A percentile compares a stretch with the other conserved stretches of the same genome.
phyloP scores from a whole-genome alignment of 2,329 filamentous ascomycete species.

The Magnaporthiopsis rhizophila region DNA sequence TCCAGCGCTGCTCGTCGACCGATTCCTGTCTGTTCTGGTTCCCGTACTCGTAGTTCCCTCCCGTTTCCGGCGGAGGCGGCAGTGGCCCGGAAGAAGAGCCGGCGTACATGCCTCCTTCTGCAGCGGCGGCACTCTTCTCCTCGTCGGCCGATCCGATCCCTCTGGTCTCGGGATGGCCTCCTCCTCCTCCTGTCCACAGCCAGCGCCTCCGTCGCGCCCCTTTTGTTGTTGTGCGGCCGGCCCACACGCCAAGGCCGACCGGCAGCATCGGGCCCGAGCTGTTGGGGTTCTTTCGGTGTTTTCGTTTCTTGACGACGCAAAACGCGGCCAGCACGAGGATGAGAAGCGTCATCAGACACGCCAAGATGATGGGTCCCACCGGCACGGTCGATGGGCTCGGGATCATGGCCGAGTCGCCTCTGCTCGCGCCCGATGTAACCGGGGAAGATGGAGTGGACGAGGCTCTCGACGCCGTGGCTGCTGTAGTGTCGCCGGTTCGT shows the following conservation, averaged over 20 bases:
- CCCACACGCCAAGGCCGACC: constrained; percentile 6
- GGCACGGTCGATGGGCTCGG: not conserved
- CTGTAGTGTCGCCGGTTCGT: not conserved
- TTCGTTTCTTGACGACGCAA: not conserved
- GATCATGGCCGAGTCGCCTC: not conserved
- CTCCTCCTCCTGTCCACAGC: too few species aligned
- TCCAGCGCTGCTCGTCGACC: constrained; percentile 18
- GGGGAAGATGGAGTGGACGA: not conserved
- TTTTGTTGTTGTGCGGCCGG: not conserved
- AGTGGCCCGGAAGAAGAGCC: too few species aligned
- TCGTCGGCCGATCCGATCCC: not conserved
- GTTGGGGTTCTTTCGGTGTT: not conserved
- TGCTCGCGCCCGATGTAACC: not conserved
- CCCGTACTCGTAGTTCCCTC: constrained; percentile 32
- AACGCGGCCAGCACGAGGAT: not conserved
- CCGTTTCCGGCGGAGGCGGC: not conserved
- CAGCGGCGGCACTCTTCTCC: not conserved
- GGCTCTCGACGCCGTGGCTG: too few species aligned
- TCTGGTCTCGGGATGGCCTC: not conserved
- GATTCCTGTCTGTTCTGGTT: constrained; percentile 36
- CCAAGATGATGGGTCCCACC: constrained; percentile 3
- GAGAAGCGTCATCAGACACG: not conserved
- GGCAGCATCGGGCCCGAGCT: not conserved
- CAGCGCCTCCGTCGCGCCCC: not conserved
- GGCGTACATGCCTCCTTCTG: not conserved